Evolutionary conservation across 2,329 filamentous ascomycete genomes (phyloP).

Genomic region (Trichoderma breve): DNA sequence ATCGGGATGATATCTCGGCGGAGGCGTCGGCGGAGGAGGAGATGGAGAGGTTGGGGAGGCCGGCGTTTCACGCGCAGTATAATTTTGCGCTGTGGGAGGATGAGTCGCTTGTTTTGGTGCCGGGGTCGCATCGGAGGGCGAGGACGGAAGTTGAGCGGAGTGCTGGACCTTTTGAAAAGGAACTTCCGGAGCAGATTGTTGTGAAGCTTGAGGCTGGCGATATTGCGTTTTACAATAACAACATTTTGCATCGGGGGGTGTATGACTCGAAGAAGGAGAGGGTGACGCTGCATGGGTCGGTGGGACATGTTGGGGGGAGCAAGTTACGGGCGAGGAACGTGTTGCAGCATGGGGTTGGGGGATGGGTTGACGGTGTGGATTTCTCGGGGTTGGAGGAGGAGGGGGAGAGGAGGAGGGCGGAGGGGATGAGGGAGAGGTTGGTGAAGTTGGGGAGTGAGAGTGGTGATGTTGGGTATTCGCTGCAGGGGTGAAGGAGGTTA

Average conservation of each 20-base stretch:
- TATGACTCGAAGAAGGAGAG: constrained; percentile 60
- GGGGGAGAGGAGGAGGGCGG: constrained; percentile 50
- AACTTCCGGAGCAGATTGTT: constrained; percentile 61
- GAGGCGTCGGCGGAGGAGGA: constrained; percentile 67
- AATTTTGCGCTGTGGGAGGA: constrained; percentile 81
- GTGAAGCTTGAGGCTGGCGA: constrained; percentile 72
- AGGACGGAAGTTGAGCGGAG: constrained; percentile 67
- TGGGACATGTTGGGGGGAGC: constrained; percentile 59
- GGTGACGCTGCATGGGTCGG: constrained; percentile 70
- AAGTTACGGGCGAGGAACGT: constrained; percentile 65
- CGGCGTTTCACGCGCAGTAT: constrained; percentile 78
- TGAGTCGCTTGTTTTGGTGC: constrained; percentile 70
- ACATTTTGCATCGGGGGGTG: constrained; percentile 74
- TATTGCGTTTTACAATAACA: constrained; percentile 86
- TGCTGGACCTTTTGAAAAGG: constrained; percentile 62
- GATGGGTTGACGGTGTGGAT: constrained; percentile 61
- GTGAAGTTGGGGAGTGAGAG: constrained; percentile 60
- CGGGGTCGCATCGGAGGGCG: constrained; percentile 70
- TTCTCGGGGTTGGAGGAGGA: constrained; percentile 46
- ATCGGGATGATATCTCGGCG: constrained; percentile 78
- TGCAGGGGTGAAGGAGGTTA: constrained; percentile 45
- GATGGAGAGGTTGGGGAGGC: constrained; percentile 54
- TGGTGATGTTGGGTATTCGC: constrained; percentile 63
- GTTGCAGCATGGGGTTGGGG: constrained; percentile 69
- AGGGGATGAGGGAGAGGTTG: constrained; percentile 62